A percentile compares a stretch with the other conserved stretches of the same genome.
These are phyloP conservation scores for Porpolomopsis calyptriformis DNA, from an alignment of 768 basidiomycete genomes.

Conservation along the genomic window DNA sequence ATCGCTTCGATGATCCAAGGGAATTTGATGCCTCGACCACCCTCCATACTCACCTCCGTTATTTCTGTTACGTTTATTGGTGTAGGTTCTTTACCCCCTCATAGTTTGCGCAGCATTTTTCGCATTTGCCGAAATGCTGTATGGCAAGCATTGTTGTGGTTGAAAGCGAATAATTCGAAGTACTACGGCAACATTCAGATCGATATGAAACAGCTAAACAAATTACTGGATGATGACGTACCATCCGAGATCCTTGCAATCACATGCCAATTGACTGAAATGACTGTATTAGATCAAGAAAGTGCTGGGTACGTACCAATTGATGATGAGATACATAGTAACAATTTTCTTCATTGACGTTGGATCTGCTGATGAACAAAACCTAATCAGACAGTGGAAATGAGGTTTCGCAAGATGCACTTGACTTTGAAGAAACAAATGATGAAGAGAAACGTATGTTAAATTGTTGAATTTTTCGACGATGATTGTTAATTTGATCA, in stretches of 20 bases:
- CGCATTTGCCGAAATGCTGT: conserved; percentile 15
- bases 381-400: not conserved
- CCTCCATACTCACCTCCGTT: conserved; percentile 15
- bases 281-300: conserved; percentile 15
- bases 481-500: not conserved
- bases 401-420: not conserved
- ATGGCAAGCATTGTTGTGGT: conserved; percentile 21
- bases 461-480: not conserved
- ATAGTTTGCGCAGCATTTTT: conserved; percentile 15
- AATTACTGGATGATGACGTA: conserved; percentile 23
- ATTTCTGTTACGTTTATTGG: conserved; percentile 25
- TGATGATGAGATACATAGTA: conserved; percentile 2
- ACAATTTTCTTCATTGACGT: no score
- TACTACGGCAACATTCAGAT: conserved; percentile 17
- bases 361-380: not conserved
- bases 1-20: conserved; percentile 19
- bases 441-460: not conserved
- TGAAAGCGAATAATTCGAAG: conserved; percentile 21
- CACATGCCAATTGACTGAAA: conserved; percentile 14
- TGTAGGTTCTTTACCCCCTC: conserved; percentile 11
- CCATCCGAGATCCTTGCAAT: conserved; percentile 19
- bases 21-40: conserved; percentile 16
- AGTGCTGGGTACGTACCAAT: conserved; percentile 21
- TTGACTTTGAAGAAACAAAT: not conserved
- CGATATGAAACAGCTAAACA: conserved; percentile 10